phyloP scores from a whole-genome alignment of 2,329 filamentous ascomycete species.

The Lasiodiplodia hormozganensis region DNA sequence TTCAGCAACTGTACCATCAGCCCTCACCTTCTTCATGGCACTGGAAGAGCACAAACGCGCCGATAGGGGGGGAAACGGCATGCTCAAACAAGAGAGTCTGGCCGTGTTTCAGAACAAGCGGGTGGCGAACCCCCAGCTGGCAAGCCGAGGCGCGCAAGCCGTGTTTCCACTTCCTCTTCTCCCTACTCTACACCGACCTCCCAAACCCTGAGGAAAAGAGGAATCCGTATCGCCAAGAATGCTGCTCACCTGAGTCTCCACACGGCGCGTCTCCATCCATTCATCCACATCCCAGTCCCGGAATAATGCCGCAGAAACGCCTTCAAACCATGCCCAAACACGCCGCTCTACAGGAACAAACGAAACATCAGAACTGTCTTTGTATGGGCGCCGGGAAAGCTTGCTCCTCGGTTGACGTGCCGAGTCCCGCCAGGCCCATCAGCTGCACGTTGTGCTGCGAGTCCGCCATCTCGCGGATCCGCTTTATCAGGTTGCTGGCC shows the following conservation, averaged over 20 bases:
- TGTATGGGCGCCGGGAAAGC: slow-evolving; percentile 9
- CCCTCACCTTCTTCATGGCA: not conserved
- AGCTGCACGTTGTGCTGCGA: slow-evolving; percentile 32
- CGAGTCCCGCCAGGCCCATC: slow-evolving; percentile 20
- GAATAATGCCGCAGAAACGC: not conserved
- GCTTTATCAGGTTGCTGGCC: slow-evolving; percentile 53
- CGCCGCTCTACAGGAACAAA: not conserved
- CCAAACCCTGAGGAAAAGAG: not conserved
- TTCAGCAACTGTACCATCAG: not conserved
- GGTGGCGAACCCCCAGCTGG: not conserved
- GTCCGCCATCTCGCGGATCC: slow-evolving; percentile 52
- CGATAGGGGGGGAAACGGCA: not conserved
- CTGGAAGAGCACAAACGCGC: not conserved
- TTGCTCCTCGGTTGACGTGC: not conserved
- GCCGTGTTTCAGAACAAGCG: not conserved
- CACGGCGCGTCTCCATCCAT: not conserved
- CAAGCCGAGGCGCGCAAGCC: not conserved
- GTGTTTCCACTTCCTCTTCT: not conserved
- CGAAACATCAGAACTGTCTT: slow-evolving; percentile 2
- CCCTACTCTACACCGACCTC: not conserved
- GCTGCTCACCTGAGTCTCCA: slow-evolving; percentile 3
- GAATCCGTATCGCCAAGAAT: not conserved
- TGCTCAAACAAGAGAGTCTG: not conserved
- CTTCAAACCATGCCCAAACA: not conserved
- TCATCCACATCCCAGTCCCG: not conserved